Evolutionary conservation across 169 alveolate species (phyloP).

Genomic region (Plasmodium gaboni): DNA sequence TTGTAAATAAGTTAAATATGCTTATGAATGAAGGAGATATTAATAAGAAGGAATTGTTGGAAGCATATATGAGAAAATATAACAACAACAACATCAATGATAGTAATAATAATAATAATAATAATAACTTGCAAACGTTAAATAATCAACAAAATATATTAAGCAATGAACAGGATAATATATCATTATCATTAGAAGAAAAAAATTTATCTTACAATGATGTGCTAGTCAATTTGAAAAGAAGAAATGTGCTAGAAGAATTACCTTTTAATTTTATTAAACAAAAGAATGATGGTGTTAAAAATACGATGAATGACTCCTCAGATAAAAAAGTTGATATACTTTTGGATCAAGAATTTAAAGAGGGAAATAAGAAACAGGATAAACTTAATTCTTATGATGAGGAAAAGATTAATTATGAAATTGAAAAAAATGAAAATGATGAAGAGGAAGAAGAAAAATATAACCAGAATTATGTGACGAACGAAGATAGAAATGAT

Average conservation of each 20-base stretch:
- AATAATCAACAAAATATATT: background rate
- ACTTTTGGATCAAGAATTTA: background rate
- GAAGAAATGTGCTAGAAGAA: conserved; percentile 14
- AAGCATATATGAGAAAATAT: no score
- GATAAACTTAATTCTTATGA: conserved; percentile 11
- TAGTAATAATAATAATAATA: background rate
- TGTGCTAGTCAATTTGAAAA: background rate
- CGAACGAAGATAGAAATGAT: background rate
- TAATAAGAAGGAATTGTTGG: no score
- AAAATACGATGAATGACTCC: background rate
- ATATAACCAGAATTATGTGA: background rate
- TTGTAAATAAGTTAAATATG: background rate
- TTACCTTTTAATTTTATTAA: conserved; percentile 7
- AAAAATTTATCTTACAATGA: conserved; percentile 1
- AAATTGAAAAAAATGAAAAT: conserved; percentile 8
- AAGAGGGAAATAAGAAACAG: background rate
- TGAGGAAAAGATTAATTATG: conserved; percentile 3
- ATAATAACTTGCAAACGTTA: background rate
- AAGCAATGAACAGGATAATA: background rate
- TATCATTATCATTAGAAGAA: background rate
- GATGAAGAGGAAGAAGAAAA: background rate
- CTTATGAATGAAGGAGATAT: no score
- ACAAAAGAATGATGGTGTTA: conserved; percentile 1
- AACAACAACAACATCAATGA: no score
- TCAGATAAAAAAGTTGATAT: conserved; percentile 5